phyloP scores from a whole-genome alignment of 2,329 filamentous ascomycete species.

The Apiospora phragmitis region DNA sequence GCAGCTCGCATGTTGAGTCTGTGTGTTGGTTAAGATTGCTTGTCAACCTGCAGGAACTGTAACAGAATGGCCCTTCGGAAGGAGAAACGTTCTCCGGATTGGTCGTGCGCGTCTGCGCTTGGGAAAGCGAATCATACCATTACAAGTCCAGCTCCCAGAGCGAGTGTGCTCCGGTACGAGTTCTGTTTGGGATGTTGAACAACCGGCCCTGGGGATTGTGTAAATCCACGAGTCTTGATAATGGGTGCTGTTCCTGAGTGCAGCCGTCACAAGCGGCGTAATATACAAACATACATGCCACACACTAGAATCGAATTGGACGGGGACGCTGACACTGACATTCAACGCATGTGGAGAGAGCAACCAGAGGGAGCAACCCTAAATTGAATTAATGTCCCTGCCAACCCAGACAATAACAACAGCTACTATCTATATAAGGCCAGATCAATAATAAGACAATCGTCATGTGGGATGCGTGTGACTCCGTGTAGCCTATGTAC shows the following conservation, averaged over 20 bases:
- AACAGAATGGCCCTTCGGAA: conserved; percentile 3
- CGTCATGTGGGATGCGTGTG: not conserved
- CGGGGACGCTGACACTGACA: not conserved
- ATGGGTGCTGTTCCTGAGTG: not conserved
- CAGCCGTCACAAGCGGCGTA: not conserved
- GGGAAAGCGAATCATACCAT: not conserved
- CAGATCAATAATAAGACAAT: not conserved
- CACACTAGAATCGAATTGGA: not conserved
- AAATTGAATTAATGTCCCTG: not conserved
- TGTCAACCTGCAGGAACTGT: conserved; percentile 20
- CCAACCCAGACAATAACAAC: not conserved
- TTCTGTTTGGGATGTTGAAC: not conserved
- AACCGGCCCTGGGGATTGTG: not conserved
- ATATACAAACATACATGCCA: too few relatives aligned
- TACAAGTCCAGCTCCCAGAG: not conserved
- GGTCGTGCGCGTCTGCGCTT: conserved; percentile 4
- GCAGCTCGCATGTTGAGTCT: conserved; percentile 21
- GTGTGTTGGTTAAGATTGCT: conserved; percentile 26
- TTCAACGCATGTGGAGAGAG: not conserved
- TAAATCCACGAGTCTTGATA: not conserved
- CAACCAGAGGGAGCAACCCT: not conserved
- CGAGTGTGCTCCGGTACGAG: not conserved
- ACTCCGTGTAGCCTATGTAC: not conserved
- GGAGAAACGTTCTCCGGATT: not conserved
- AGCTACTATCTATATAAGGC: not conserved